phyloP scores from a whole-genome alignment of 345 rosid genomes.

The Brassica incana region DNA sequence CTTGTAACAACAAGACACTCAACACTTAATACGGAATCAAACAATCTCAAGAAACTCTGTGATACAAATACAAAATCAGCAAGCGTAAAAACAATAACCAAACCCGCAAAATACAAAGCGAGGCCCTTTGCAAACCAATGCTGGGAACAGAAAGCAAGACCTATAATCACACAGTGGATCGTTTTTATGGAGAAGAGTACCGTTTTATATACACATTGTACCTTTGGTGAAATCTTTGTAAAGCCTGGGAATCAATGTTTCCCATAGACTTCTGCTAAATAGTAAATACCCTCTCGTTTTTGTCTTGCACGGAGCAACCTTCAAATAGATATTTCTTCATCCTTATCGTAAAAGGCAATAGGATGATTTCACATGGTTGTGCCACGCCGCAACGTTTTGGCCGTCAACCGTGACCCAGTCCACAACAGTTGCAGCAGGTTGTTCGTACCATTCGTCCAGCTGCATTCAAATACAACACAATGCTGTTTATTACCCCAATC shows the following conservation, averaged over 20 bases:
- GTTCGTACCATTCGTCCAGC: constrained; percentile 97
- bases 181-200: neutral
- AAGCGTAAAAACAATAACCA: constrained; percentile 11
- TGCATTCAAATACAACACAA: constrained; percentile 39
- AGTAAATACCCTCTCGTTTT: neutral
- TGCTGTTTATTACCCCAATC: neutral
- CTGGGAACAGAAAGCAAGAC: constrained; percentile 6
- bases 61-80: constrained; percentile 9
- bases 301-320: neutral
- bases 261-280: neutral
- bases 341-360: constrained; percentile 72
- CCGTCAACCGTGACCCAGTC: constrained; percentile 89
- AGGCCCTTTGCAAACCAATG: constrained; percentile 21
- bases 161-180: constrained; percentile 15
- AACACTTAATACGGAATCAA: neutral
- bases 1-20: neutral
- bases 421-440: constrained; percentile 83
- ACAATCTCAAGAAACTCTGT: neutral
- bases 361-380: constrained; percentile 79
- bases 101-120: constrained; percentile 10
- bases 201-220: constrained; percentile 1
- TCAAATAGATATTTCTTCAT: constrained; percentile 34
- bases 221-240: neutral
- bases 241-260: constrained; percentile 4
- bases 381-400: constrained; percentile 79